These are phyloP conservation scores for Durusdinium trenchii DNA, from an alignment of 73 alveolate species.

Conservation along the genomic window DNA sequence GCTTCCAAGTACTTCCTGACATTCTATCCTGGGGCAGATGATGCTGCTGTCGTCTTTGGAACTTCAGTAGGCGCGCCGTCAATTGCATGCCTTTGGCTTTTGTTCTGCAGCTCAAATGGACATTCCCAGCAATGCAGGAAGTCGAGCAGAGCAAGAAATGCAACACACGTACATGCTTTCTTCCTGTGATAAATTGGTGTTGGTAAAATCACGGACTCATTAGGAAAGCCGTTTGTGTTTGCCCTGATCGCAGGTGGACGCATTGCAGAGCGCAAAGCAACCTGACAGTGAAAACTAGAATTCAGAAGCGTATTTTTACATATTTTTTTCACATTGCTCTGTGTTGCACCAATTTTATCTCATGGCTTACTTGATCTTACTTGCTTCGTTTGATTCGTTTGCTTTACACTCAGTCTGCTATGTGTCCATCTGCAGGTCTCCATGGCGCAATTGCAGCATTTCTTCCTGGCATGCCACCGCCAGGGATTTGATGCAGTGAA, in stretches of 20 bases:
- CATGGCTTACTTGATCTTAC: neutral
- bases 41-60: slow-evolving; percentile 57
- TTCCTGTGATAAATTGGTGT: too few relatives aligned
- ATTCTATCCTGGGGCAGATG: slow-evolving; percentile 67
- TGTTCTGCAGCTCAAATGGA: too few relatives aligned
- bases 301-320: too few relatives aligned
- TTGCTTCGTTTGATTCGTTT: neutral
- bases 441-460: slow-evolving; percentile 89
- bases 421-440: slow-evolving; percentile 10
- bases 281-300: neutral
- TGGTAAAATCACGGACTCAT: too few relatives aligned
- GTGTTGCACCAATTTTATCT: neutral
- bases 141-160: neutral
- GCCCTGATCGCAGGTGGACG: slow-evolving; percentile 19
- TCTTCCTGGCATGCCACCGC: slow-evolving; percentile 70
- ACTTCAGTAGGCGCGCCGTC: slow-evolving; percentile 41
- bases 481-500: slow-evolving; percentile 72
- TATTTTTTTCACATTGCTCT: too few relatives aligned
- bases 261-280: slow-evolving; percentile 66
- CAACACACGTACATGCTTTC: neutral
- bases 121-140: neutral
- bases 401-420: neutral
- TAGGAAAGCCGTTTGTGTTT: neutral
- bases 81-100: neutral
- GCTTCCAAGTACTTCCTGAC: slow-evolving; percentile 72